Percentiles rank a stretch among this genome's conserved stretches.
Evolutionary conservation across 306 rosid species (phyloP).

Genomic region (Aeschynomene evenia): DNA sequence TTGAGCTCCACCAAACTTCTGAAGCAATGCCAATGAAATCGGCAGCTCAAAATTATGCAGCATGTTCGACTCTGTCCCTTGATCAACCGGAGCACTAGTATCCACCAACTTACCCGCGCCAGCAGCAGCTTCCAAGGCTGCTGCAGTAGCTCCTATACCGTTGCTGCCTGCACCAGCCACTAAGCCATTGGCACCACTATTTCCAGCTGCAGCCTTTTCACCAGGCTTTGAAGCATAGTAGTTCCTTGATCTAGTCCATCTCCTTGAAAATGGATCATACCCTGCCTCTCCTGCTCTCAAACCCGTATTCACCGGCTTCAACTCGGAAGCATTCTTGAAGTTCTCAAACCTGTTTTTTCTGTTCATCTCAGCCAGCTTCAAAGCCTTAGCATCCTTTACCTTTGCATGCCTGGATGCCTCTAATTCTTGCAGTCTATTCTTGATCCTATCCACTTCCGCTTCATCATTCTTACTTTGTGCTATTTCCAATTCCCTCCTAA

Average conservation of each 20-base stretch:
- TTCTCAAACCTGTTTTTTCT: constrained; percentile 82
- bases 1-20: constrained; percentile 75
- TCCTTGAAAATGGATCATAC: constrained; percentile 89
- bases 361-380: constrained; percentile 88
- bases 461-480: constrained; percentile 68
- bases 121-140: constrained; percentile 82
- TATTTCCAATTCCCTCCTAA: constrained; percentile 75
- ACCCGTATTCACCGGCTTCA: constrained; percentile 49
- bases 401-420: constrained; percentile 64
- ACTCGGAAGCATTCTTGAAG: constrained; percentile 85
- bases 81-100: constrained; percentile 83
- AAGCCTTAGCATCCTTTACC: constrained; percentile 67
- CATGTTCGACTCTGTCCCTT: constrained; percentile 63
- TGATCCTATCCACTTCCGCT: constrained; percentile 63
- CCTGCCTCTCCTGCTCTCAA: constrained; percentile 91
- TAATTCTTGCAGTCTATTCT: constrained; percentile 55
- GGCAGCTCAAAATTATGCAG: constrained; percentile 86
- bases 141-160: constrained; percentile 59
- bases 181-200: constrained; percentile 32
- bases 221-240: constrained; percentile 73
- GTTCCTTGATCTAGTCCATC: constrained; percentile 93
- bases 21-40: constrained; percentile 70
- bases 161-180: constrained; percentile 35
- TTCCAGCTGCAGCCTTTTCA: constrained; percentile 45
- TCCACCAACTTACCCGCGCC: constrained; percentile 86